Conservation (phyloP, 106 monocot genomes). For the Gastrodia elata region DNA sequence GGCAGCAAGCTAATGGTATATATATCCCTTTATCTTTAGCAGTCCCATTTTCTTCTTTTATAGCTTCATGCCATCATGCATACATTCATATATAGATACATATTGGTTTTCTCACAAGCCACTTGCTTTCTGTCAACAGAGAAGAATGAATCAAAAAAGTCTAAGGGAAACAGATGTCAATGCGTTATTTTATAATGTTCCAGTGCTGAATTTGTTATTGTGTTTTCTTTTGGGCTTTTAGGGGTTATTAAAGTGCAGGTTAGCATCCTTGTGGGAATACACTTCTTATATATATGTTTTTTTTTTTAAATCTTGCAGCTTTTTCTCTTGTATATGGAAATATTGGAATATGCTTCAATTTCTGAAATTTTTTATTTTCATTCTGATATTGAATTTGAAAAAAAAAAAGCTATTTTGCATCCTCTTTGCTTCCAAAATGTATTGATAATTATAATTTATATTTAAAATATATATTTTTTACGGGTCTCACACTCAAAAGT, state of each 20-base stretch:
- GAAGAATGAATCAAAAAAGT: slow-evolving; percentile 18
- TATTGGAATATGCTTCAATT: no score
- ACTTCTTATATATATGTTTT: background rate
- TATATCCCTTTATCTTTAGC: background rate
- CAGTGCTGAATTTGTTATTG: background rate
- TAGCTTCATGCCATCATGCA: background rate
- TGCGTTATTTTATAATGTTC: slow-evolving; percentile 37
- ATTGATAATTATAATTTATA: no score
- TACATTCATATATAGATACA: background rate
- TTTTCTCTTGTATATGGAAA: background rate
- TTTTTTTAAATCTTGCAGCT: background rate
- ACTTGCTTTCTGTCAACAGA: slow-evolving; percentile 12
- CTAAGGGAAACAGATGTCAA: slow-evolving; percentile 20
- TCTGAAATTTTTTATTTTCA: no score
- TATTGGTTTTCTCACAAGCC: background rate
- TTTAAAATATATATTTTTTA: no score
- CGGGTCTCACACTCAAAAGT: no score
- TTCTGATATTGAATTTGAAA: no score
- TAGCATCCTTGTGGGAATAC: background rate
- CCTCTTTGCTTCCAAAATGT: no score
- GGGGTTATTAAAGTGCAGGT: background rate
- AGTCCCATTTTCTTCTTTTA: background rate
- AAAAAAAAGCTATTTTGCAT: no score
- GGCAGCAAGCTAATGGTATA: slow-evolving; percentile 30
- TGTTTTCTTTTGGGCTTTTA: background rate